A percentile compares a stretch with the other conserved stretches of the same genome.
Evolutionary conservation across 139 green algal species (phyloP).

Genomic region (Medakamo hakoo): DNA sequence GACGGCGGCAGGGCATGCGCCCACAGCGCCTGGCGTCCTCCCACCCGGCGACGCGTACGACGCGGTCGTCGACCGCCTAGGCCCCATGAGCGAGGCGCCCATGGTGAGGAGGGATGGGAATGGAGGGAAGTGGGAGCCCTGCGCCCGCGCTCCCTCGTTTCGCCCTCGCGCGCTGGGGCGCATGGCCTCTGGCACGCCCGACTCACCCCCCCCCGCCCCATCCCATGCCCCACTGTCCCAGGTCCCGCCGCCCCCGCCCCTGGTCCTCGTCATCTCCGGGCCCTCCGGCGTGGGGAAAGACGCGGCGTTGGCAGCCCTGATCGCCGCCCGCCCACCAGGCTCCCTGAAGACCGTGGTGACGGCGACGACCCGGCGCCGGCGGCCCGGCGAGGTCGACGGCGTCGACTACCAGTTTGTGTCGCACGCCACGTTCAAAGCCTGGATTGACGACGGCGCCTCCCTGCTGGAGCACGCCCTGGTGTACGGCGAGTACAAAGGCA

Average conservation of each 20-base stretch:
- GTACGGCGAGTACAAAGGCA: conserved; percentile 95
- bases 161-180: no score
- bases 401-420: conserved; percentile 88
- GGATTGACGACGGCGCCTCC: conserved; percentile 53
- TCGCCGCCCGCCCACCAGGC: conserved; percentile 34
- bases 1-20: no score
- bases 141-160: no score
- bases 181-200: no score
- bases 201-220: neutral
- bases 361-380: conserved; percentile 65
- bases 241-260: conserved; percentile 32
- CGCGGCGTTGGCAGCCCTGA: conserved; percentile 58
- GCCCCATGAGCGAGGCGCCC: no score
- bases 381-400: conserved; percentile 67
- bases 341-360: conserved; percentile 92
- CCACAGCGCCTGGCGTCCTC: no score
- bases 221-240: no score
- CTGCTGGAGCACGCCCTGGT: conserved; percentile 90
- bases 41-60: no score
- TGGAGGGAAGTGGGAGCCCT: no score
- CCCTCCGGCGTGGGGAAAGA: conserved; percentile 93
- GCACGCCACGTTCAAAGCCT: conserved; percentile 66
- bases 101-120: no score
- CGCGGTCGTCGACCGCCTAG: no score
- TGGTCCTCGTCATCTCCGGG: conserved; percentile 75